Percentiles rank a stretch among this genome's conserved stretches.
phyloP scores from a whole-genome alignment of 1,139 yeast genomes.

The Ashbya aceris region DNA sequence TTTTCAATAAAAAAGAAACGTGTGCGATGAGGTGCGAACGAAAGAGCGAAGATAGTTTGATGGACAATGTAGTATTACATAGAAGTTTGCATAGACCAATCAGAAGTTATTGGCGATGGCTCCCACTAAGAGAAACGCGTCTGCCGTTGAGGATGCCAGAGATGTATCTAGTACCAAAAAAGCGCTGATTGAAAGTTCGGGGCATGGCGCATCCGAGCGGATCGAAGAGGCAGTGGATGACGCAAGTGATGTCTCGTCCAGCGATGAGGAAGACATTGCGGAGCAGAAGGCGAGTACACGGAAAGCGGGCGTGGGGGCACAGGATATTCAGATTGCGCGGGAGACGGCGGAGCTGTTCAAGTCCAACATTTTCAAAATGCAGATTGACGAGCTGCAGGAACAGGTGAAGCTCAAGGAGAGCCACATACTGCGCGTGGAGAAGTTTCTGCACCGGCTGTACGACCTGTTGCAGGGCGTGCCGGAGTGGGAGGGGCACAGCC shows the following conservation, averaged over 20 bases:
- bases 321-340: constrained; percentile 82
- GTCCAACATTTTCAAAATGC: constrained; percentile 87
- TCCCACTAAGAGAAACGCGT: constrained; percentile 17
- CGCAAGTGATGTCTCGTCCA: no score
- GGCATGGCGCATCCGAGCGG: no score
- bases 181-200: constrained; percentile 7
- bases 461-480: constrained; percentile 60
- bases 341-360: constrained; percentile 92
- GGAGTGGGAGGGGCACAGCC: constrained; percentile 39
- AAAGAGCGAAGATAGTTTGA: not conserved
- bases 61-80: not conserved
- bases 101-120: constrained; percentile 10
- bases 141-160: constrained; percentile 11
- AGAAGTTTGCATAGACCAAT: no score
- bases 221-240: no score
- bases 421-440: constrained; percentile 59
- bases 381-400: constrained; percentile 79
- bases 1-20: constrained; percentile 1
- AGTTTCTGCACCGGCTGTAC: constrained; percentile 66
- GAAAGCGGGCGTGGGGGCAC: constrained; percentile 36
- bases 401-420: constrained; percentile 70
- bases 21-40: constrained; percentile 3
- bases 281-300: constrained; percentile 12
- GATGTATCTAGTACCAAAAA: constrained; percentile 7
- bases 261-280: constrained; percentile 3